phyloP scores from a whole-genome alignment of 768 basidiomycete genomes.

The Boletellus sp. region DNA sequence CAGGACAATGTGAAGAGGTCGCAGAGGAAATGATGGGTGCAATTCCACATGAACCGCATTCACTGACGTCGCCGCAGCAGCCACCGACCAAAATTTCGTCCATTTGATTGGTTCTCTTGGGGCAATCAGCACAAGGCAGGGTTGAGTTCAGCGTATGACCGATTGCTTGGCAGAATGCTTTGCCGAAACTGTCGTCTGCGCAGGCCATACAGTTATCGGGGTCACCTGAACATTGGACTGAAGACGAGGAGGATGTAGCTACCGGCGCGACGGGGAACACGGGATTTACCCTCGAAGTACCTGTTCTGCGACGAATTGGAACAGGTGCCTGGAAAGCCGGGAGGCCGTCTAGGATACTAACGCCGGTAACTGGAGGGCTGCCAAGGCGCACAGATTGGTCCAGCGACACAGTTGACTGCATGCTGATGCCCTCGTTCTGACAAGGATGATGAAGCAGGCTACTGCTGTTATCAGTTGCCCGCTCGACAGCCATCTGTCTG shows the following conservation, averaged over 20 bases:
- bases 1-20: constrained; percentile 25
- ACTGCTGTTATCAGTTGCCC: constrained; percentile 28
- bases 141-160: constrained; percentile 54
- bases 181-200: constrained; percentile 80
- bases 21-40: constrained; percentile 28
- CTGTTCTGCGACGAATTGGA: constrained; percentile 62
- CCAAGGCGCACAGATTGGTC: constrained; percentile 26
- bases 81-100: constrained; percentile 28
- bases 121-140: constrained; percentile 54
- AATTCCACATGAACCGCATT: constrained; percentile 30
- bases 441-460: constrained; percentile 10
- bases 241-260: constrained; percentile 28
- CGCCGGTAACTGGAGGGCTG: constrained; percentile 26
- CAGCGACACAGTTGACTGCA: constrained; percentile 17
- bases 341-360: constrained; percentile 72
- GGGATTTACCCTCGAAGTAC: constrained; percentile 38
- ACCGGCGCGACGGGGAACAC: constrained; percentile 51
- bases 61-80: constrained; percentile 38
- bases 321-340: constrained; percentile 80
- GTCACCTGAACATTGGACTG: constrained; percentile 71
- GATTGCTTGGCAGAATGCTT: constrained; percentile 82
- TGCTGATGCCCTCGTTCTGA: constrained; percentile 11
- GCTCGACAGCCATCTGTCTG: constrained; percentile 57
- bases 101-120: constrained; percentile 33
- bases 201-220: constrained; percentile 84